Percentiles rank a stretch among this genome's conserved stretches.
phyloP scores from a whole-genome alignment of 2,329 filamentous ascomycete genomes.

The Botrytis tulipae region DNA sequence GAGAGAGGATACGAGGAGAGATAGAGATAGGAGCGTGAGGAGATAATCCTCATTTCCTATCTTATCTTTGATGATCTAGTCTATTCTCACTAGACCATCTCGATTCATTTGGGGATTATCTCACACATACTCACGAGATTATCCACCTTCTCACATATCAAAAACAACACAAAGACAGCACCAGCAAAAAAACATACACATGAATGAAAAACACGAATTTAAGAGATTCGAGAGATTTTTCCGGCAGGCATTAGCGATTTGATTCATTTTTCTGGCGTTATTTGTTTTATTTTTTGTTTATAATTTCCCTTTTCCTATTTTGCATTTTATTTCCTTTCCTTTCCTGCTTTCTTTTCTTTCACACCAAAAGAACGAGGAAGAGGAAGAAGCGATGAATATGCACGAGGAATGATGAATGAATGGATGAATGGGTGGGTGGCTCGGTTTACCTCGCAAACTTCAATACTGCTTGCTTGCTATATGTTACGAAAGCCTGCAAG shows the following conservation, averaged over 20 bases:
- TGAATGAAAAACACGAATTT: not conserved
- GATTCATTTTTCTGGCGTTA: constrained; percentile 17
- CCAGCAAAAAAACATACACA: not conserved
- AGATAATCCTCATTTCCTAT: constrained; percentile 3
- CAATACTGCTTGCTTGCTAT: not conserved
- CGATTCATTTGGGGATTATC: not conserved
- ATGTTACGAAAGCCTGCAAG: not conserved
- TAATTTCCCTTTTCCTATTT: not conserved
- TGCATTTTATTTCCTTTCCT: not conserved
- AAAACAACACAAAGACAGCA: not conserved
- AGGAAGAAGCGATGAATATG: not conserved
- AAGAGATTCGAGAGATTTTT: not conserved
- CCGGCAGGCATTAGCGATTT: constrained; percentile 14
- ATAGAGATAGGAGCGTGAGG: constrained; percentile 17
- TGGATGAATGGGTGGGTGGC: not conserved
- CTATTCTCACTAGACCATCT: not conserved
- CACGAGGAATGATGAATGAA: not conserved
- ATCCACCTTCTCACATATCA: not conserved
- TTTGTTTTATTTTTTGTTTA: not conserved
- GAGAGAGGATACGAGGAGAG: constrained; percentile 28
- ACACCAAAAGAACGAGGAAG: not conserved
- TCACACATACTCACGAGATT: not conserved
- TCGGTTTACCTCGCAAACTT: not conserved
- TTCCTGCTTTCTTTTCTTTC: not conserved
- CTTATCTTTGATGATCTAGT: not conserved